Conservation (phyloP, 352 stramenopile genomes). For the Pythium periplocum region DNA sequence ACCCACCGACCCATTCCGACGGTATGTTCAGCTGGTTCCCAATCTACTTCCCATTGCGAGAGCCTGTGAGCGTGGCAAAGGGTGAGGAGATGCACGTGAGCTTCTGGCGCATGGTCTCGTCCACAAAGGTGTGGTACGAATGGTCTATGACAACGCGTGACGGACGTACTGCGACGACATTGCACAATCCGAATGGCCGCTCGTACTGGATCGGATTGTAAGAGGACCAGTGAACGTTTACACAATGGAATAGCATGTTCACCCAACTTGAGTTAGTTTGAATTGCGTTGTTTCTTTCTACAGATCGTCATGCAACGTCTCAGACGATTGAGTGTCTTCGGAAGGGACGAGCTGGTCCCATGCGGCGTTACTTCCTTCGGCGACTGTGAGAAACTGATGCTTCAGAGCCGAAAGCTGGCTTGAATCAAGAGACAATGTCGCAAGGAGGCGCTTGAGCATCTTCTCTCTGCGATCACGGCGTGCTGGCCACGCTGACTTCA, state of each 20-base stretch:
- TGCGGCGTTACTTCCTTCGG: constrained; percentile 24
- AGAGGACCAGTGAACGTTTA: neutral
- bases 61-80: constrained; percentile 82
- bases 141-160: constrained; percentile 83
- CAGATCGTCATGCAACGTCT: too few species aligned
- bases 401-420: constrained; percentile 30
- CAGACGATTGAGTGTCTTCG: too few species aligned
- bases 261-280: too few species aligned
- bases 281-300: too few species aligned
- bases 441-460: constrained; percentile 19
- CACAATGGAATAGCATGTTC: too few species aligned
- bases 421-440: constrained; percentile 13
- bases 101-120: constrained; percentile 91
- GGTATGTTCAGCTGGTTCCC: constrained; percentile 99
- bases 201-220: constrained; percentile 95
- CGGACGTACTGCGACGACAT: constrained; percentile 44
- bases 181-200: constrained; percentile 97
- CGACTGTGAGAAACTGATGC: constrained; percentile 33
- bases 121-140: constrained; percentile 97
- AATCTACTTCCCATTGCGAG: constrained; percentile 95
- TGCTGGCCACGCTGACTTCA: constrained; percentile 38
- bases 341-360: constrained; percentile 25
- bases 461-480: constrained; percentile 33
- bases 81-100: constrained; percentile 80
- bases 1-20: constrained; percentile 91